These are phyloP conservation scores for Paratinospora sagittata DNA, from an alignment of 164 flowering plant species.

Conservation along the genomic window DNA sequence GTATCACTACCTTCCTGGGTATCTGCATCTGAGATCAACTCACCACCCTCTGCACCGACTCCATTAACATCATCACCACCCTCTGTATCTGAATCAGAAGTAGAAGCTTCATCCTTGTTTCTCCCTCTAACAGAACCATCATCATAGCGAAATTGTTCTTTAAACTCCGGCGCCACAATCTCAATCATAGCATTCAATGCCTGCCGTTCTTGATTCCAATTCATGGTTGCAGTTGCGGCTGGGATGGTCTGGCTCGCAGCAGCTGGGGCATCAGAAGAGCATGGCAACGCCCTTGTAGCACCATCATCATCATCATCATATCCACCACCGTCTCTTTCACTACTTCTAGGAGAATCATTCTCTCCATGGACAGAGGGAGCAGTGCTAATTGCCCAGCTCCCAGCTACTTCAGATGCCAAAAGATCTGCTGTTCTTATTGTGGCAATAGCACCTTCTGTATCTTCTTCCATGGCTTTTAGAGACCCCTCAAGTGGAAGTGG, in stretches of 20 bases:
- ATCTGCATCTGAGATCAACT: slow-evolving; percentile 43
- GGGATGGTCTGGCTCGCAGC: slow-evolving; percentile 65
- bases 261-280: slow-evolving; percentile 34
- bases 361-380: slow-evolving; percentile 83
- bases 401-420: slow-evolving; percentile 82
- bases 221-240: slow-evolving; percentile 21
- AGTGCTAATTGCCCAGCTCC: slow-evolving; percentile 90
- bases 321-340: too few relatives aligned
- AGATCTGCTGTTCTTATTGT: slow-evolving; percentile 73
- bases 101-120: slow-evolving; percentile 18
- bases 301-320: slow-evolving; percentile 23
- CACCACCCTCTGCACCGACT: slow-evolving; percentile 18
- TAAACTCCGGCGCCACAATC: slow-evolving; percentile 72
- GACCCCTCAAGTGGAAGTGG: slow-evolving; percentile 13
- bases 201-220: slow-evolving; percentile 38
- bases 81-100: slow-evolving; percentile 57
- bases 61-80: slow-evolving; percentile 25
- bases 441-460: slow-evolving; percentile 50
- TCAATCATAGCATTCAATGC: slow-evolving; percentile 71
- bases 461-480: slow-evolving; percentile 49
- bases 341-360: slow-evolving; percentile 57
- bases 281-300: slow-evolving; percentile 4
- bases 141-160: slow-evolving; percentile 36
- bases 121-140: slow-evolving; percentile 15
- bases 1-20: slow-evolving; percentile 29